phyloP scores from a whole-genome alignment of 768 basidiomycete genomes.

The Boletus rex-veris region DNA sequence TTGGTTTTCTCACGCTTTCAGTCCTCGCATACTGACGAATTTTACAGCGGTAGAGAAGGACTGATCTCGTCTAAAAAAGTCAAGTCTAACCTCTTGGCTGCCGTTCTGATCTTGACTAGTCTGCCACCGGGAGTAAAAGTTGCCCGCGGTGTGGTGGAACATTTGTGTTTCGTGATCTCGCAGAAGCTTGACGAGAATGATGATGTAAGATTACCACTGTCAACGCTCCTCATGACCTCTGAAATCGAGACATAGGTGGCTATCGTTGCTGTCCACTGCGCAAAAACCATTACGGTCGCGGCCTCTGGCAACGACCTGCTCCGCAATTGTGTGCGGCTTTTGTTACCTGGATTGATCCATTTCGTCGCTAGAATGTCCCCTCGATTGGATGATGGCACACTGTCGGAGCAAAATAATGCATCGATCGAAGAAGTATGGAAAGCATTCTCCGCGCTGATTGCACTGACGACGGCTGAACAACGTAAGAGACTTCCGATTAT shows the following conservation, averaged over 20 bases:
- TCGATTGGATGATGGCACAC: slow-evolving; percentile 50
- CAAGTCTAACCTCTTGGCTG: slow-evolving; percentile 85
- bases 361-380: slow-evolving; percentile 70
- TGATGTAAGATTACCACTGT: slow-evolving; percentile 49
- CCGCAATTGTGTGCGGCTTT: slow-evolving; percentile 63
- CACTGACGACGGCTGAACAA: slow-evolving; percentile 51
- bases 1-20: slow-evolving; percentile 34
- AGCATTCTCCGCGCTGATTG: slow-evolving; percentile 65
- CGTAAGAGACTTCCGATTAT: slow-evolving; percentile 49
- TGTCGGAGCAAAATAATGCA: slow-evolving; percentile 54
- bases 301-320: slow-evolving; percentile 67
- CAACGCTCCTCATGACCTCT: neutral
- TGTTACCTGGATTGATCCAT: slow-evolving; percentile 81
- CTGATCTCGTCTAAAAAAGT: slow-evolving; percentile 74
- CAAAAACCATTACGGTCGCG: slow-evolving; percentile 76
- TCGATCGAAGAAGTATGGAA: slow-evolving; percentile 81
- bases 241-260: slow-evolving; percentile 49
- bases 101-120: slow-evolving; percentile 81
- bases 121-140: slow-evolving; percentile 65
- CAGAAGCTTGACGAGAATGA: slow-evolving; percentile 70
- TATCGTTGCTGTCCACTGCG: slow-evolving; percentile 86
- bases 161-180: slow-evolving; percentile 78
- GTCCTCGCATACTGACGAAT: slow-evolving; percentile 1
- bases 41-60: slow-evolving; percentile 72
- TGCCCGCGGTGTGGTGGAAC: slow-evolving; percentile 74